Evolutionary conservation across 768 basidiomycete species (phyloP).

Genomic region (Trametes coccinea): DNA sequence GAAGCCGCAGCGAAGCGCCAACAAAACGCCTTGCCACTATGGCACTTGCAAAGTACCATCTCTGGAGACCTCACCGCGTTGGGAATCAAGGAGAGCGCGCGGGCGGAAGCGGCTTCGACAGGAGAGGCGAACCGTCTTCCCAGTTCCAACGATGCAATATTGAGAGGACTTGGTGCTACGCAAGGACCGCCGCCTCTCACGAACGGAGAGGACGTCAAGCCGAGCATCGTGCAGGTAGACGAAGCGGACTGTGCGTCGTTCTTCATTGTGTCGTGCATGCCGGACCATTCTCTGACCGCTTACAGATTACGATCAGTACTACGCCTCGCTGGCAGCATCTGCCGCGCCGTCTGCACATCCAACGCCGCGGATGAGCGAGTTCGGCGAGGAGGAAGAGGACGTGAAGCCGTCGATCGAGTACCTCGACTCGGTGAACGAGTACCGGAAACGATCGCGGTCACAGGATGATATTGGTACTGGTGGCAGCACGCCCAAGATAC

Average conservation of each 20-base stretch:
- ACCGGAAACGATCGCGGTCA: slow-evolving; percentile 73
- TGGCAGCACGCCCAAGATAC: slow-evolving; percentile 21
- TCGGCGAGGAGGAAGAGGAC: slow-evolving; percentile 66
- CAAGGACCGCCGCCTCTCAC: slow-evolving; percentile 32
- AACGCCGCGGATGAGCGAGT: slow-evolving; percentile 62
- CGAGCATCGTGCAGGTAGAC: slow-evolving; percentile 43
- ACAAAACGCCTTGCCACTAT: slow-evolving; percentile 90
- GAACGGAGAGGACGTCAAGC: slow-evolving; percentile 43
- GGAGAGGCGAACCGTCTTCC: slow-evolving; percentile 31
- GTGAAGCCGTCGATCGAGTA: slow-evolving; percentile 66
- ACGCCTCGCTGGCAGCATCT: slow-evolving; percentile 73
- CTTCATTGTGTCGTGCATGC: background rate
- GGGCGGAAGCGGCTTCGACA: slow-evolving; percentile 40
- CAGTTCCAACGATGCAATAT: slow-evolving; percentile 68
- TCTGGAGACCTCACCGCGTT: slow-evolving; percentile 88
- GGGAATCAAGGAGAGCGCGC: slow-evolving; percentile 72
- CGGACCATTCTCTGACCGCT: background rate
- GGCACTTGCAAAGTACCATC: slow-evolving; percentile 96
- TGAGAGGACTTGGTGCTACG: slow-evolving; percentile 66
- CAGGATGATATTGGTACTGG: slow-evolving; percentile 41
- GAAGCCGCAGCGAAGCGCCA: slow-evolving; percentile 83
- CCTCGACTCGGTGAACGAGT: slow-evolving; percentile 68
- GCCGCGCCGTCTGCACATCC: slow-evolving; percentile 56
- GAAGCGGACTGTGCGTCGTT: slow-evolving; percentile 63
- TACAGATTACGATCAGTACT: slow-evolving; percentile 80